Evolutionary conservation across 257 asterid genomes (phyloP), one percentile per base, ranked within the genome.

Genomic region (Ilex asprella): DNA sequence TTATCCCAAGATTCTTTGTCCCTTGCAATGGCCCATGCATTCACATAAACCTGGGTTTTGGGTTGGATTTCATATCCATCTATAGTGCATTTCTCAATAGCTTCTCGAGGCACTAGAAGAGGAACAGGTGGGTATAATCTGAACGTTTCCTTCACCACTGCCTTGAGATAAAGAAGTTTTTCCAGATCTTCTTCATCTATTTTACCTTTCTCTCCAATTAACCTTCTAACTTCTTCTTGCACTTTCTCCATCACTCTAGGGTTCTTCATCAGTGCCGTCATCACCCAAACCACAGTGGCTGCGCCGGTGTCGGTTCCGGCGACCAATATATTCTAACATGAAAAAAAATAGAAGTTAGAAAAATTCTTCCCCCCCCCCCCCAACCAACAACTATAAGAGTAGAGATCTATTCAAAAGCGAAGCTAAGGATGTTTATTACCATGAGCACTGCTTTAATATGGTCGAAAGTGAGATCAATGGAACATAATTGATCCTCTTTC

Each of bases 291-390:
- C 29, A 76, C 27, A 1, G 71, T 27, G 6, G 66, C 79, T 54
- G 84, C 79, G 2, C 66, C 52, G 12, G 82, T 79, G 75, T 76
- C 82, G 6, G 84, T 76, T 70, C 79, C 84, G 0, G 75, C 84
- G 2, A 72, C 15, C 39, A 79, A 73, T 60, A 79, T 51, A 61
- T 79, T 61, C 79, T 75, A 52, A 2, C 31, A 41, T 44, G 30
- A 16, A 7, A 63, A 6, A 1, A 15, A 46, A 1, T 2, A 29
- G 0, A 7, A 8, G 9, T 12, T 8, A 7, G 13, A 44, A 8
- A 44, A 8, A 44, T 7, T 44, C 13, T 7, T 7, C 9, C 0
- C 9, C 50, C 50, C 13, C 9, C 9, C 1, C 13, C 13, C 50
- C 50, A 1, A n/a, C n/a, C 27, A 21, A 21, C 27, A 44, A 8